phyloP scores from a whole-genome alignment of 129 eudicot genomes.

The Silybum marianum region DNA sequence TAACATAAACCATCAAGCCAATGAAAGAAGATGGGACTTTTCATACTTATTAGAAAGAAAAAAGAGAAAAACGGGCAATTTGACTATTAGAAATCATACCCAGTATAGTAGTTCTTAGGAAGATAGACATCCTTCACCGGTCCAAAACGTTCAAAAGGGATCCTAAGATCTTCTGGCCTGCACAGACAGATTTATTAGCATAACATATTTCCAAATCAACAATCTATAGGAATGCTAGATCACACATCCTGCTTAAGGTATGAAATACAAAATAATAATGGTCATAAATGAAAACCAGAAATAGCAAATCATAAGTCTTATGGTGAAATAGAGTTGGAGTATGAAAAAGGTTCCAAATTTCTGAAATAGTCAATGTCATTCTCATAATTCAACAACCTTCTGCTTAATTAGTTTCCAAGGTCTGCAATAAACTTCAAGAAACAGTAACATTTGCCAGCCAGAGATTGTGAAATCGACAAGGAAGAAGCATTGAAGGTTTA shows the following conservation, averaged over 20 bases:
- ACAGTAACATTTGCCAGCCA: neutral
- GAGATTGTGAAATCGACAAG: neutral
- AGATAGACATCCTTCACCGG: slow-evolving; percentile 85
- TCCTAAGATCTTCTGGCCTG: slow-evolving; percentile 94
- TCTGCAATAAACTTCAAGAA: neutral
- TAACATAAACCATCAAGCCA: neutral
- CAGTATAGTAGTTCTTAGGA: slow-evolving; percentile 83
- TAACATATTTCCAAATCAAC: neutral
- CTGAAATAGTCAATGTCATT: neutral
- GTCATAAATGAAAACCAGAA: neutral
- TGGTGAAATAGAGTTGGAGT: neutral
- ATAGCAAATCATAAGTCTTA: slow-evolving; percentile 9
- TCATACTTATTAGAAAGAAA: neutral
- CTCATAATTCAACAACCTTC: neutral
- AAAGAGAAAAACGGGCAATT: neutral
- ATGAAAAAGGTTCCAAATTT: neutral
- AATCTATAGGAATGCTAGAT: neutral
- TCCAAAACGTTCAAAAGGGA: slow-evolving; percentile 87
- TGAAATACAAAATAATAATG: neutral
- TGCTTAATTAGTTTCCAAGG: neutral
- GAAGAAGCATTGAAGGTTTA: neutral
- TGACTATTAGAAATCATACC: slow-evolving; percentile 43
- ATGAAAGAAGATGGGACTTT: neutral
- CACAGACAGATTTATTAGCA: slow-evolving; percentile 23
- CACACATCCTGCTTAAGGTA: neutral